Conservation (phyloP, 169 alveolate species). For the Prorocentrum cordatum region DNA sequence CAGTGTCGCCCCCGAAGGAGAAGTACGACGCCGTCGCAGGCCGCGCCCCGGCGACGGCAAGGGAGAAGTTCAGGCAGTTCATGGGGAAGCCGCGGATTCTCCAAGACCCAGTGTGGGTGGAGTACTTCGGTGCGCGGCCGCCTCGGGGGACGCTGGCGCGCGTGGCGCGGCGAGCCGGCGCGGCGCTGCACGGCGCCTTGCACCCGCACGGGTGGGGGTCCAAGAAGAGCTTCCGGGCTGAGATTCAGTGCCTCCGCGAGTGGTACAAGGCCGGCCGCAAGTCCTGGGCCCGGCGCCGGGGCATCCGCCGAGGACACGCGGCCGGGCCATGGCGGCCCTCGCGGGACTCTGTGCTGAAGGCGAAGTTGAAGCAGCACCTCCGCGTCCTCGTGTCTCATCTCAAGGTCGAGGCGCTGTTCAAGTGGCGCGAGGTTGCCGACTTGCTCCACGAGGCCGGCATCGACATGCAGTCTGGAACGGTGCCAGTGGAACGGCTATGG, state of each 20-base stretch:
- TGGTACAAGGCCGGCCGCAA: not conserved
- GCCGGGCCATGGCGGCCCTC: not conserved
- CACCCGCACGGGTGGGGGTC: not conserved
- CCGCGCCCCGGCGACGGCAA: not conserved
- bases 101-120: not conserved
- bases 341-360: not conserved
- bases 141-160: not conserved
- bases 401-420: not conserved
- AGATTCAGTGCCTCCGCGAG: not conserved
- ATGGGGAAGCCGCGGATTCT: not conserved
- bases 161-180: not conserved
- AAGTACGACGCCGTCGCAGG: not conserved
- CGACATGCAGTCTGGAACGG: not conserved
- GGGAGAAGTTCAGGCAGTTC: not conserved
- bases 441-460: not conserved
- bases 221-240: not conserved
- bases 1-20: not conserved
- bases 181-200: not conserved
- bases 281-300: not conserved
- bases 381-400: not conserved
- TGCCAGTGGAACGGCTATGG: slow-evolving; percentile 20
- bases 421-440: not conserved
- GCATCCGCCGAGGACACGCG: not conserved
- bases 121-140: not conserved
- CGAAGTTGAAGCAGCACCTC: not conserved